phyloP scores from a whole-genome alignment of 441 rosid genomes.

The Lepidium campestre region DNA sequence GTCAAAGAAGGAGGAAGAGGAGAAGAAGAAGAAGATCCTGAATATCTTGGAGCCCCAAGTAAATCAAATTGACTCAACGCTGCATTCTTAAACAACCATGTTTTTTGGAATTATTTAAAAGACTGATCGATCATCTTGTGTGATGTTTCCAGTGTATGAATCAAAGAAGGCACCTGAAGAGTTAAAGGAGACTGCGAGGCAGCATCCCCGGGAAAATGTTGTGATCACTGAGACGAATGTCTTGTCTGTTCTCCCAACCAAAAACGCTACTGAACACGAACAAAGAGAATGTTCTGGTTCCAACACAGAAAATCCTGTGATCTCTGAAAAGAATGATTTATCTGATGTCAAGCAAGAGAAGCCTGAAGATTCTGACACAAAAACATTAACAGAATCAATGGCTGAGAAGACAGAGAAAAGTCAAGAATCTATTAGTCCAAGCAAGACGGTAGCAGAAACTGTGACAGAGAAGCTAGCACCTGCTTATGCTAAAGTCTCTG shows the following conservation, averaged over 20 bases:
- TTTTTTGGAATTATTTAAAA: background rate
- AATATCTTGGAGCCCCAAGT: constrained; percentile 70
- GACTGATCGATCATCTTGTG: background rate
- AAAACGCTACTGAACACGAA: constrained; percentile 2
- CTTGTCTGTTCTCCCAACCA: constrained; percentile 31
- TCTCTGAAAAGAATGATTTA: constrained; percentile 25
- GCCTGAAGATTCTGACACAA: constrained; percentile 11
- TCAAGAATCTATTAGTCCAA: constrained; percentile 17
- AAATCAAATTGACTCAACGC: background rate
- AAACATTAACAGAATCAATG: constrained; percentile 20
- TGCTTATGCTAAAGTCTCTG: constrained; percentile 42
- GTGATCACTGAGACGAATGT: constrained; percentile 50
- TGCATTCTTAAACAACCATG: background rate
- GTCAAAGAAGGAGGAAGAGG: constrained; percentile 29
- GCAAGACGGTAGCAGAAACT: constrained; percentile 35
- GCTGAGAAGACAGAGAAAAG: constrained; percentile 35
- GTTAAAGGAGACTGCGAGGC: constrained; percentile 48
- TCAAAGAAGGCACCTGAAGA: constrained; percentile 76
- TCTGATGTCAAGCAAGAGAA: constrained; percentile 21
- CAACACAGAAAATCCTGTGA: constrained; percentile 22
- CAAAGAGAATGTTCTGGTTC: constrained; percentile 19
- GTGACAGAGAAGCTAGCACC: constrained; percentile 45
- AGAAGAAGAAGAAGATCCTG: constrained; percentile 45
- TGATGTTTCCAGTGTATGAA: constrained; percentile 63
- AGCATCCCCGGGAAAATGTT: constrained; percentile 52